Evolutionary conservation across 495 filamentous ascomycete species (phyloP).

Genomic region (Hypoxylon fragiforme): DNA sequence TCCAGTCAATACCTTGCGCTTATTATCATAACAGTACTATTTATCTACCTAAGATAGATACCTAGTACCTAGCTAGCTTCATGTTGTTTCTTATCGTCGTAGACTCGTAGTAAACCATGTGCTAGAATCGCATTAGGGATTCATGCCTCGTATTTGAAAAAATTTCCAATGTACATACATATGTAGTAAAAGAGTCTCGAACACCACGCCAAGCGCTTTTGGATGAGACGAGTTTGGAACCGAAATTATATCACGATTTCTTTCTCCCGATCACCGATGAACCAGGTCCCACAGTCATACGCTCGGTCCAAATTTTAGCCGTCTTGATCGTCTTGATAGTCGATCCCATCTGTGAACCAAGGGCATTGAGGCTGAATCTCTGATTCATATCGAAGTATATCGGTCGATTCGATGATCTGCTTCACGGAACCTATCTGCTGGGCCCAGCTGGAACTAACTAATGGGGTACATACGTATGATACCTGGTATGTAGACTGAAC

Average conservation of each 20-base stretch:
- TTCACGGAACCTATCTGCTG: too few relatives aligned
- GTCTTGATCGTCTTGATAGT: conserved; percentile 1
- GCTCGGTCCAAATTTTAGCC: conserved; percentile 4
- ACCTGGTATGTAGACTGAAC: too few relatives aligned
- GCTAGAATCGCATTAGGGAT: not conserved
- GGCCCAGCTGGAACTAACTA: too few relatives aligned
- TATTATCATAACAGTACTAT: not conserved
- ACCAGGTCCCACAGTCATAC: conserved; percentile 6
- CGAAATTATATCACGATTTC: too few relatives aligned
- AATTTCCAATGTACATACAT: not conserved
- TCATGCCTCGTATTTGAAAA: conserved; percentile 17
- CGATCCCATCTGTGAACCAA: conserved; percentile 24
- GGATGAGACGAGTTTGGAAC: not conserved
- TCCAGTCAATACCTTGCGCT: not conserved
- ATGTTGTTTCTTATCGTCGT: not conserved
- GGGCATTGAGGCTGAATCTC: conserved; percentile 17
- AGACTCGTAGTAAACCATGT: too few relatives aligned
- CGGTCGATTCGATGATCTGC: conserved; percentile 5
- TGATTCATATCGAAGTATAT: not conserved
- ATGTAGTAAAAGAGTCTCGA: not conserved
- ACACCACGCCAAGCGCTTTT: not conserved
- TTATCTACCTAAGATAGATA: too few relatives aligned
- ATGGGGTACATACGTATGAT: too few relatives aligned
- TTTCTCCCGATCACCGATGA: conserved; percentile 12
- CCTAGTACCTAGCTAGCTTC: not conserved